phyloP scores from a whole-genome alignment of 1,284 basidiomycete genomes.

The Takashimella tepidaria region DNA sequence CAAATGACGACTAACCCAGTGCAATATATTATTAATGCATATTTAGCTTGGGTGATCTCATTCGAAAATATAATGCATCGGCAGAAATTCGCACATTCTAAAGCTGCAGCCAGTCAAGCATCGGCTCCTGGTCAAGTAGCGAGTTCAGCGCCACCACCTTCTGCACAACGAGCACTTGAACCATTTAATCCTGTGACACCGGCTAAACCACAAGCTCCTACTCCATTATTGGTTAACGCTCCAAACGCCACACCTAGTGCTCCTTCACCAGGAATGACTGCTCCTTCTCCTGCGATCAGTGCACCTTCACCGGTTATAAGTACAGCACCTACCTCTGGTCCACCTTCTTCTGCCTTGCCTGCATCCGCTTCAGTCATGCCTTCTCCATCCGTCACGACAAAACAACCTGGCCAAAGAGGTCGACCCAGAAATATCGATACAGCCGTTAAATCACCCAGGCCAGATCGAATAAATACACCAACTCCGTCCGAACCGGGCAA shows the following conservation, averaged over 20 bases:
- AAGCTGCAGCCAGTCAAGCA: slow-evolving; percentile 9
- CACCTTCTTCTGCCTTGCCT: no score
- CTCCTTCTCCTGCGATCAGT: neutral
- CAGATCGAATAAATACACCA: slow-evolving; percentile 2
- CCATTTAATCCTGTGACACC: neutral
- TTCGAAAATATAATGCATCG: slow-evolving; percentile 38
- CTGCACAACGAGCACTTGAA: neutral
- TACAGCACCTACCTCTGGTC: neutral
- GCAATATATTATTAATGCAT: slow-evolving; percentile 32
- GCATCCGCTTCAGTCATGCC: no score
- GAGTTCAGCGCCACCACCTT: neutral
- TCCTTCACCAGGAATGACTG: neutral
- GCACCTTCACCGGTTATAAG: neutral
- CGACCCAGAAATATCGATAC: neutral
- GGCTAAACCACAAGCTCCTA: slow-evolving; percentile 2
- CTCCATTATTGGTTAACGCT: neutral
- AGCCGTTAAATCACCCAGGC: neutral
- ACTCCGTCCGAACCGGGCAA: slow-evolving; percentile 7
- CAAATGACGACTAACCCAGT: slow-evolving; percentile 28
- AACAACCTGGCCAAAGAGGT: neutral
- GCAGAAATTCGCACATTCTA: slow-evolving; percentile 12
- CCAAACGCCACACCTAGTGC: neutral
- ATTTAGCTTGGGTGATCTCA: slow-evolving; percentile 33
- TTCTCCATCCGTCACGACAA: no score
- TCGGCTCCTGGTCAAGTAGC: neutral